These are phyloP conservation scores for Xerocomus amazonicus DNA, from an alignment of 1,284 basidiomycete species.

Conservation along the genomic window DNA sequence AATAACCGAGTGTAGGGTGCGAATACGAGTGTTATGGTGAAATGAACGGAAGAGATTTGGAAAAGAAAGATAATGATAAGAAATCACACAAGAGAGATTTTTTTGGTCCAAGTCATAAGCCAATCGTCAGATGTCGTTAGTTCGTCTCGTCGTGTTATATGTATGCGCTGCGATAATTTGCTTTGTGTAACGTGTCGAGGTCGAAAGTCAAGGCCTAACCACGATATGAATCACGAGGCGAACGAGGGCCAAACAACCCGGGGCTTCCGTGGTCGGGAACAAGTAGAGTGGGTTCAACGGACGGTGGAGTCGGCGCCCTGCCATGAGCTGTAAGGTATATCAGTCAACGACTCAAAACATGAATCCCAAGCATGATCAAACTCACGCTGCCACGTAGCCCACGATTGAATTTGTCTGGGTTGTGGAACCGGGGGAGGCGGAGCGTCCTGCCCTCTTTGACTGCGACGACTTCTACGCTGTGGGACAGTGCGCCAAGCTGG, in stretches of 20 bases:
- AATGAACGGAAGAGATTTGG: neutral
- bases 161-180: neutral
- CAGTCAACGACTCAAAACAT: slow-evolving; percentile 1
- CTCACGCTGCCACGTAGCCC: slow-evolving; percentile 72
- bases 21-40: neutral
- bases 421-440: slow-evolving; percentile 31
- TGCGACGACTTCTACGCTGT: slow-evolving; percentile 38
- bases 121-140: slow-evolving; percentile 20
- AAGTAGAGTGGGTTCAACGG: slow-evolving; percentile 48
- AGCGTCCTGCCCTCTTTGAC: slow-evolving; percentile 37
- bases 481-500: slow-evolving; percentile 58
- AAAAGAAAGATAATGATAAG: slow-evolving; percentile 29
- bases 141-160: neutral
- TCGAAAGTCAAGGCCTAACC: slow-evolving; percentile 4
- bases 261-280: slow-evolving; percentile 53
- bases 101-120: slow-evolving; percentile 16
- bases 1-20: neutral
- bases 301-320: slow-evolving; percentile 45
- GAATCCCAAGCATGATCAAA: slow-evolving; percentile 18
- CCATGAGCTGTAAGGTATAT: slow-evolving; percentile 41
- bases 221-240: slow-evolving; percentile 42
- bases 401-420: slow-evolving; percentile 44
- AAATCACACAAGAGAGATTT: slow-evolving; percentile 7
- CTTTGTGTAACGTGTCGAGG: neutral
- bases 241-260: slow-evolving; percentile 63